Conservation (phyloP, 2,329 filamentous ascomycete species). For the Camillea tinctor region DNA sequence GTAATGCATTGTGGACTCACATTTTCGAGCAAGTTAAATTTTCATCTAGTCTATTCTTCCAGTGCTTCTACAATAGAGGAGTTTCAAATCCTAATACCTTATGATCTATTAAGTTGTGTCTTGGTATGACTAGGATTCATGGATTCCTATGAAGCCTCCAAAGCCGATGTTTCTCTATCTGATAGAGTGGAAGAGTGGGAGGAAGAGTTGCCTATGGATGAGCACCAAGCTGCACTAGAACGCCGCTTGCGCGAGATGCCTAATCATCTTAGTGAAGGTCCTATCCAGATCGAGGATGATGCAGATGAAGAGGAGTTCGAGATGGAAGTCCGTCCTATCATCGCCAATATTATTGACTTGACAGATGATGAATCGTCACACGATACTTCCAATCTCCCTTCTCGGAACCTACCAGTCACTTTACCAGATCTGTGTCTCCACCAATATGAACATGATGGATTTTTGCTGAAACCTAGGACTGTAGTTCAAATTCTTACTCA, state of each 20-base stretch:
- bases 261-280: not conserved
- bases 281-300: not conserved
- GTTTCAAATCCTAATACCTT: not conserved
- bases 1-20: not conserved
- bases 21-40: not conserved
- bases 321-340: constrained; percentile 5
- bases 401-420: constrained; percentile 13
- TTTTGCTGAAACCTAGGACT: constrained; percentile 15
- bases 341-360: constrained; percentile 27
- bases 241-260: not conserved
- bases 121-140: not conserved
- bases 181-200: not conserved
- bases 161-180: not conserved
- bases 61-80: not conserved
- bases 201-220: not conserved
- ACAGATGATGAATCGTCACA: constrained; percentile 8
- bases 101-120: not conserved
- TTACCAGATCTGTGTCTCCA: constrained; percentile 1
- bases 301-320: constrained; percentile 8
- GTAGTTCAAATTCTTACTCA: constrained; percentile 20
- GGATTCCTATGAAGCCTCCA: not conserved
- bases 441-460: constrained; percentile 10
- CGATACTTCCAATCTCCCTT: not conserved
- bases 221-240: constrained; percentile 1
- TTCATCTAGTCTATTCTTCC: not conserved